Conservation (phyloP, 768 basidiomycete species). For the Tricholoma saponaceum region DNA sequence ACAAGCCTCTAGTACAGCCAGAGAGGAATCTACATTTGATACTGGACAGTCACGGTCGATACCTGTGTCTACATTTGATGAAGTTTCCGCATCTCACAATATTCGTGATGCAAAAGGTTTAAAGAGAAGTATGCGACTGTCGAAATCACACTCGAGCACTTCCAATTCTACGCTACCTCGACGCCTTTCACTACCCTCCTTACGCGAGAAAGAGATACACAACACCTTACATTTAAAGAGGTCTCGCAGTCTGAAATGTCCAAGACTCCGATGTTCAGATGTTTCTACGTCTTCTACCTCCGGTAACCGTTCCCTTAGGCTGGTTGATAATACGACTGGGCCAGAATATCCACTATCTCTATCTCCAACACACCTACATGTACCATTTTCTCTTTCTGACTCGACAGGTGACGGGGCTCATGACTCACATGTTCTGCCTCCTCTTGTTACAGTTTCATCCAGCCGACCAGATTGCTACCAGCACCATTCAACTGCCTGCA, state of each 20-base stretch:
- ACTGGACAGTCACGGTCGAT: conserved; percentile 7
- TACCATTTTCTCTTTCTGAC: neutral
- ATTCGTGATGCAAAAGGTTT: conserved; percentile 1
- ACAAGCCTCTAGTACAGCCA: conserved; percentile 5
- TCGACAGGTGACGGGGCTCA: conserved; percentile 3
- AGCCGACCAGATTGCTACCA: neutral
- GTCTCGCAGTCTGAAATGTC: conserved; percentile 22
- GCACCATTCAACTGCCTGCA: conserved; percentile 4
- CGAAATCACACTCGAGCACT: conserved; percentile 14
- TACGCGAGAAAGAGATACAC: conserved; percentile 13
- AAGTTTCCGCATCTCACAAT: conserved; percentile 6
- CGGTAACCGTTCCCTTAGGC: conserved; percentile 19
- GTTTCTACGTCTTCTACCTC: conserved; percentile 8
- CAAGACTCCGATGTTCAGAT: conserved; percentile 16
- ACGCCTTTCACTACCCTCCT: conserved; percentile 28
- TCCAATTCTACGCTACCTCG: conserved; percentile 9
- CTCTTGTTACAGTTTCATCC: neutral
- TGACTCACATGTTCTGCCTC: neutral
- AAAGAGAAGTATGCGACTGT: conserved; percentile 11
- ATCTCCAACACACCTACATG: conserved; percentile 8
- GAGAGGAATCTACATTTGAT: neutral
- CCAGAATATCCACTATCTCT: conserved; percentile 16
- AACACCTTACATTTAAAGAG: conserved; percentile 14
- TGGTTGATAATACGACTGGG: conserved; percentile 13
- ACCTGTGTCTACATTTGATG: conserved; percentile 13